These are phyloP conservation scores for Dioscorea alata DNA, from an alignment of 106 monocot genomes.

Conservation along the genomic window DNA sequence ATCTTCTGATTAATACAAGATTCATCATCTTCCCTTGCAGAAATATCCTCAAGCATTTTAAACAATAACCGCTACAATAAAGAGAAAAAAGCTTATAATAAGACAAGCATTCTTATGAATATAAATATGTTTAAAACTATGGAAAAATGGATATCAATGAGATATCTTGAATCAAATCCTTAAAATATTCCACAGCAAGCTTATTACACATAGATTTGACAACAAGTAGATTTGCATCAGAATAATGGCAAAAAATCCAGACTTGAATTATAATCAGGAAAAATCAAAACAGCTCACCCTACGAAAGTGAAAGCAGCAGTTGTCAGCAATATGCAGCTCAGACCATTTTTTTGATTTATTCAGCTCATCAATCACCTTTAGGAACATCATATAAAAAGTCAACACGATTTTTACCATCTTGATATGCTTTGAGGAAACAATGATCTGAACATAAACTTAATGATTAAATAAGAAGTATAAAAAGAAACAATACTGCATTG, in stretches of 20 bases:
- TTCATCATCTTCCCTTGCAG: conserved; percentile 12
- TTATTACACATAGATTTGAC: no score
- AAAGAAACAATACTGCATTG: background rate
- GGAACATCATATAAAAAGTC: conserved; percentile 4
- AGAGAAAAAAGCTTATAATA: background rate
- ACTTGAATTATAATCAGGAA: background rate
- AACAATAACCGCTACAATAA: conserved; percentile 44
- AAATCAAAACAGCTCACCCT: conserved; percentile 34
- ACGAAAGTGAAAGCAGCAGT: conserved; percentile 66
- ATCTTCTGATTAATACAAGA: conserved; percentile 4
- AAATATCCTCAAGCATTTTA: conserved; percentile 27
- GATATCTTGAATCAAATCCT: no score
- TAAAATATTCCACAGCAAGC: no score
- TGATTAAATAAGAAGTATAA: background rate
- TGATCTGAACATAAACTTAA: background rate
- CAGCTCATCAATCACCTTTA: conserved; percentile 60
- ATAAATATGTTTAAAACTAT: background rate
- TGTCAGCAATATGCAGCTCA: conserved; percentile 75
- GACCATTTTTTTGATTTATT: conserved; percentile 63
- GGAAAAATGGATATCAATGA: no score
- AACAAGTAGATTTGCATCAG: no score
- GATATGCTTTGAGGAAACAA: background rate
- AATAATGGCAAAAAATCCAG: no score
- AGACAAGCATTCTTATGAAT: background rate
- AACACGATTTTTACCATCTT: background rate